A percentile compares a stretch with the other conserved stretches of the same genome.
Evolutionary conservation across 1,284 basidiomycete genomes (phyloP).

Genomic region (Pascua sp.): DNA sequence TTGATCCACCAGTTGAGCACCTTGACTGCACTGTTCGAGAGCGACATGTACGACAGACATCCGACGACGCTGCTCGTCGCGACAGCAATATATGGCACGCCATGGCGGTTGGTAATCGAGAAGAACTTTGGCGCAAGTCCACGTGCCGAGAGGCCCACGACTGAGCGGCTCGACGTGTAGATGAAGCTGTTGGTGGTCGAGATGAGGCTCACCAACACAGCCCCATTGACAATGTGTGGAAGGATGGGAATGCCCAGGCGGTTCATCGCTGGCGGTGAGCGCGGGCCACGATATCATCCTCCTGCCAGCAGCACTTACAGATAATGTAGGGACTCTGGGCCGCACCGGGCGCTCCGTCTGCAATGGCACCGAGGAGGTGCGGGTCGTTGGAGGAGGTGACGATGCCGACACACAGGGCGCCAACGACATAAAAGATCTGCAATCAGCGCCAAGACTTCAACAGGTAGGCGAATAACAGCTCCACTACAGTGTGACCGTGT

Average conservation of each 20-base stretch:
- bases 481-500: no score
- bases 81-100: slow-evolving; percentile 45
- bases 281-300: neutral
- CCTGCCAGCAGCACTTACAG: slow-evolving; percentile 10
- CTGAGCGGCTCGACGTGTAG: slow-evolving; percentile 26
- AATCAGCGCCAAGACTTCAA: no score
- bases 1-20: slow-evolving; percentile 30
- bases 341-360: slow-evolving; percentile 13
- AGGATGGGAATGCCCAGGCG: slow-evolving; percentile 41
- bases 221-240: slow-evolving; percentile 43
- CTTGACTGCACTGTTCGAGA: slow-evolving; percentile 19
- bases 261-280: slow-evolving; percentile 31
- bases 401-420: slow-evolving; percentile 33
- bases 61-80: slow-evolving; percentile 20
- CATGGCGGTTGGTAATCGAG: slow-evolving; percentile 52
- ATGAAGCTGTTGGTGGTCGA: slow-evolving; percentile 39
- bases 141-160: slow-evolving; percentile 46
- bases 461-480: no score
- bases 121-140: slow-evolving; percentile 53
- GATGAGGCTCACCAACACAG: slow-evolving; percentile 41
- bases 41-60: slow-evolving; percentile 30
- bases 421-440: slow-evolving; percentile 30
- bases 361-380: slow-evolving; percentile 21
- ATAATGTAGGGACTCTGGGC: slow-evolving; percentile 33
- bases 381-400: slow-evolving; percentile 16